Evolutionary conservation across 2,329 filamentous ascomycete genomes (phyloP).

Genomic region (Chalaropsis ovoidea): DNA sequence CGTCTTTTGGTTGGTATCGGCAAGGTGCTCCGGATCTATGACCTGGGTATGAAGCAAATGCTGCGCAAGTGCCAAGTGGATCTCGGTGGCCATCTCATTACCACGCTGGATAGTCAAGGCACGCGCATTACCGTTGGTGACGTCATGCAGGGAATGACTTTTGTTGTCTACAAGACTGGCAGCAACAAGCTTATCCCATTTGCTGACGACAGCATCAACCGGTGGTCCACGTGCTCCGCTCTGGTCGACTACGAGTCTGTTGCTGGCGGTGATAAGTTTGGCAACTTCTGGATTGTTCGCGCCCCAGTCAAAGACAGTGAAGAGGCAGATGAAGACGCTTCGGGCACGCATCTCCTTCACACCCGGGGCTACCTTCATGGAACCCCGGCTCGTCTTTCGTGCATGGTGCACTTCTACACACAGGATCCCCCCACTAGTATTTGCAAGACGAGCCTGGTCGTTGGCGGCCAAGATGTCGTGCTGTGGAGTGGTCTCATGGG

Average conservation of each 20-base stretch:
- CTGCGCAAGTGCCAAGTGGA: slow-evolving; percentile 82
- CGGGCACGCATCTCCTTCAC: slow-evolving; percentile 81
- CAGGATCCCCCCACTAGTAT: slow-evolving; percentile 90
- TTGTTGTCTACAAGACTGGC: slow-evolving; percentile 84
- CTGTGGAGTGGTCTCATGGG: slow-evolving; percentile 93
- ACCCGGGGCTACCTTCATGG: slow-evolving; percentile 85
- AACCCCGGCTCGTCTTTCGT: slow-evolving; percentile 68
- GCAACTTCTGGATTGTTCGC: slow-evolving; percentile 86
- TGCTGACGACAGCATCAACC: slow-evolving; percentile 75
- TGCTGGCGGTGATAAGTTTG: slow-evolving; percentile 93
- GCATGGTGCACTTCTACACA: slow-evolving; percentile 80
- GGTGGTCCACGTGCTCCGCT: slow-evolving; percentile 81
- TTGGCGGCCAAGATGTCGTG: slow-evolving; percentile 81
- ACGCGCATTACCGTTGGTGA: slow-evolving; percentile 87
- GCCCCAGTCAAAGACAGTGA: slow-evolving; percentile 77
- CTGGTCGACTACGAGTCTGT: slow-evolving; percentile 98
- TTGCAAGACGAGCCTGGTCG: slow-evolving; percentile 77
- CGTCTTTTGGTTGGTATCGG: slow-evolving; percentile 79
- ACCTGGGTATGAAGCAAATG: slow-evolving; percentile 84
- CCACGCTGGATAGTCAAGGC: slow-evolving; percentile 79
- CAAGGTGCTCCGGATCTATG: slow-evolving; percentile 73
- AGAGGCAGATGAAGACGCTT: slow-evolving; percentile 81
- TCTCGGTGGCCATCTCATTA: slow-evolving; percentile 71
- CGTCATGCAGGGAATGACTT: slow-evolving; percentile 82
- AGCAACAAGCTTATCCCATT: slow-evolving; percentile 91